Conservation (phyloP, 78 protist species). For the Dictyostelium capitatum region DNA sequence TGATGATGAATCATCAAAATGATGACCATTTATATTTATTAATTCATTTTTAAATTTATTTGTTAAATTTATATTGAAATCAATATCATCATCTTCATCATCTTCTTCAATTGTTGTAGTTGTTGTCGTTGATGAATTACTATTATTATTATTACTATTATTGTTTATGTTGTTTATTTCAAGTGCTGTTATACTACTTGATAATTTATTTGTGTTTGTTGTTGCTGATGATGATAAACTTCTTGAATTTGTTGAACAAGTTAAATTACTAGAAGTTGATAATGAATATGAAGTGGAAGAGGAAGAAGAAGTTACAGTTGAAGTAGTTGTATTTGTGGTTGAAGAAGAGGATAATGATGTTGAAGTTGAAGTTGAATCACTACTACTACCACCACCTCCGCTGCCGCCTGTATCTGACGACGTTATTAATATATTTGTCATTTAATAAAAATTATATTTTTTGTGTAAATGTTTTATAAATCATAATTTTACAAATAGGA, state of each 20-base stretch:
- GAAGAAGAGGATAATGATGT: not conserved
- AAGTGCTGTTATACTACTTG: not conserved
- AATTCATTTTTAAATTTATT: slow-evolving; percentile 16
- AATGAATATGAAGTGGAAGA: not conserved
- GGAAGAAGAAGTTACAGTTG: not conserved
- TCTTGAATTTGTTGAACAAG: not conserved
- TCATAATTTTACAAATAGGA: too few relatives aligned
- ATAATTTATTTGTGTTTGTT: not conserved
- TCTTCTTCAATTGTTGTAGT: not conserved
- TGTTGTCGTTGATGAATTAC: not conserved
- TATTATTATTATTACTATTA: not conserved
- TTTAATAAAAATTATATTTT: too few relatives aligned
- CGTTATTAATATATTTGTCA: too few relatives aligned
- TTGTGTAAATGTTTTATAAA: too few relatives aligned
- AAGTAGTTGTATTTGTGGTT: not conserved
- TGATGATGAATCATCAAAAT: not conserved
- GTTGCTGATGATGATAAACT: not conserved
- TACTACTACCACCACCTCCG: too few relatives aligned
- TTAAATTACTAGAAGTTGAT: slow-evolving; percentile 15
- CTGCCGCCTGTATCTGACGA: too few relatives aligned
- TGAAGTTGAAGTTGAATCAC: not conserved
- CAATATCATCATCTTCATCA: slow-evolving; percentile 5
- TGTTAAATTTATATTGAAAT: slow-evolving; percentile 14
- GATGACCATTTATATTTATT: not conserved
- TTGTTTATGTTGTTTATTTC: not conserved